A percentile compares a stretch with the other conserved stretches of the same genome.
Evolutionary conservation across 192 early-diverging fungal genomes (phyloP).

Genomic region (Gamsiella multidivaricata): DNA sequence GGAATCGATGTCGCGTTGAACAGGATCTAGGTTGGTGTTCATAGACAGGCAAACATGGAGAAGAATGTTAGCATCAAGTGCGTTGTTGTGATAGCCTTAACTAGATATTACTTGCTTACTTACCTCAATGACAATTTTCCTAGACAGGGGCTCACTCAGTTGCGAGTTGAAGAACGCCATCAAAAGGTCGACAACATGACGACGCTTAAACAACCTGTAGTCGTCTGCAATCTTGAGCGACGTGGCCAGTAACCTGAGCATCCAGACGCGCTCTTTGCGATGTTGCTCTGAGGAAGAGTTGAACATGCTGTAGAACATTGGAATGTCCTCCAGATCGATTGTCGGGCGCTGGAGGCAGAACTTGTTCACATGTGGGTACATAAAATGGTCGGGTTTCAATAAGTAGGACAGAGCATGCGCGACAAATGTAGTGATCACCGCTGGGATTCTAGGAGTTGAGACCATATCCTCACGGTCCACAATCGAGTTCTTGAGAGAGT

Average conservation of each 20-base stretch:
- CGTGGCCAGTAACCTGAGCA: slow-evolving; percentile 70
- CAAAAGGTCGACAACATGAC: slow-evolving; percentile 78
- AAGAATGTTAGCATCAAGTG: no score
- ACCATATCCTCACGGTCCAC: slow-evolving; percentile 48
- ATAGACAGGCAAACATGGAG: no score
- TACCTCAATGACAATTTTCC: slow-evolving; percentile 64
- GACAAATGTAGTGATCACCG: slow-evolving; percentile 73
- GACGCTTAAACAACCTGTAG: slow-evolving; percentile 72
- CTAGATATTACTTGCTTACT: slow-evolving; percentile 13
- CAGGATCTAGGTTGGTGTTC: slow-evolving; percentile 63
- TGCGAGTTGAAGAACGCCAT: slow-evolving; percentile 74
- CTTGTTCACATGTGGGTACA: slow-evolving; percentile 80
- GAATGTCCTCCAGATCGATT: slow-evolving; percentile 84
- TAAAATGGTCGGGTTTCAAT: slow-evolving; percentile 76
- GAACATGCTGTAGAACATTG: slow-evolving; percentile 85
- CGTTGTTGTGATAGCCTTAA: slow-evolving; percentile 40
- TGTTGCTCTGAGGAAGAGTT: slow-evolving; percentile 70
- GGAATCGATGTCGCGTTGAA: slow-evolving; percentile 66
- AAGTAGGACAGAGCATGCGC: slow-evolving; percentile 71
- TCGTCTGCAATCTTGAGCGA: slow-evolving; percentile 73
- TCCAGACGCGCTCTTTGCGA: slow-evolving; percentile 80
- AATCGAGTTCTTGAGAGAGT: slow-evolving; percentile 77
- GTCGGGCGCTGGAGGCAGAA: slow-evolving; percentile 79
- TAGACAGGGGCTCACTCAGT: slow-evolving; percentile 67
- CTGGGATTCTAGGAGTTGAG: slow-evolving; percentile 68